These are phyloP conservation scores for Verticillium zaregamsianum DNA, from an alignment of 2,329 filamentous ascomycete genomes.

Conservation along the genomic window DNA sequence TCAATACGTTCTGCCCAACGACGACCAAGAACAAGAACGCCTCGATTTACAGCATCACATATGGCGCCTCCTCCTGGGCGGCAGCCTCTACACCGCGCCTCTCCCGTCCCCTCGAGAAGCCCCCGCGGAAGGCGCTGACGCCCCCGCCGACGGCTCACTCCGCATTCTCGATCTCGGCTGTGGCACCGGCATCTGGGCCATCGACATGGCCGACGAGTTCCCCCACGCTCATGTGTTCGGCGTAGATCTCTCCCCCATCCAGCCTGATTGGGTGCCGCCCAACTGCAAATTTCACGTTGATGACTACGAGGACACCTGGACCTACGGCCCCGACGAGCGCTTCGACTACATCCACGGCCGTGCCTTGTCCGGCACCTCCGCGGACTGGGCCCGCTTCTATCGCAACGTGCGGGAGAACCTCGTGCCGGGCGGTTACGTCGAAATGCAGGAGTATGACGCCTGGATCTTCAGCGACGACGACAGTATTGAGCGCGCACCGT, in stretches of 20 bases:
- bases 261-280: slow-evolving; percentile 40
- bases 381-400: background rate
- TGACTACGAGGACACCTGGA: slow-evolving; percentile 53
- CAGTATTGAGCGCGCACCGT: slow-evolving; percentile 7
- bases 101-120: background rate
- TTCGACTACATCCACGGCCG: slow-evolving; percentile 29
- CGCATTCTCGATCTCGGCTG: slow-evolving; percentile 54
- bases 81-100: background rate
- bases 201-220: slow-evolving; percentile 11
- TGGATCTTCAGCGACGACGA: slow-evolving; percentile 18
- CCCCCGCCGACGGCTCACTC: background rate
- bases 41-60: slow-evolving; percentile 12
- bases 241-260: slow-evolving; percentile 10
- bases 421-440: slow-evolving; percentile 27
- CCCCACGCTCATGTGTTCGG: slow-evolving; percentile 5
- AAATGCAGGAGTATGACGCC: slow-evolving; percentile 19
- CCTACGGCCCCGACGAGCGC: slow-evolving; percentile 31
- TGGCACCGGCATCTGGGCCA: slow-evolving; percentile 57
- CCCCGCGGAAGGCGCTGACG: background rate
- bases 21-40: slow-evolving; percentile 15
- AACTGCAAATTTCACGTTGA: slow-evolving; percentile 65
- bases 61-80: slow-evolving; percentile 3
- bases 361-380: slow-evolving; percentile 1
- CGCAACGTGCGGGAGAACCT: slow-evolving; percentile 19
- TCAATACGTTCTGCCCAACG: slow-evolving; percentile 26